A percentile compares a stretch with the other conserved stretches of the same genome.
These are phyloP conservation scores for Corylus avellana DNA, from an alignment of 306 rosid species.

Conservation along the genomic window DNA sequence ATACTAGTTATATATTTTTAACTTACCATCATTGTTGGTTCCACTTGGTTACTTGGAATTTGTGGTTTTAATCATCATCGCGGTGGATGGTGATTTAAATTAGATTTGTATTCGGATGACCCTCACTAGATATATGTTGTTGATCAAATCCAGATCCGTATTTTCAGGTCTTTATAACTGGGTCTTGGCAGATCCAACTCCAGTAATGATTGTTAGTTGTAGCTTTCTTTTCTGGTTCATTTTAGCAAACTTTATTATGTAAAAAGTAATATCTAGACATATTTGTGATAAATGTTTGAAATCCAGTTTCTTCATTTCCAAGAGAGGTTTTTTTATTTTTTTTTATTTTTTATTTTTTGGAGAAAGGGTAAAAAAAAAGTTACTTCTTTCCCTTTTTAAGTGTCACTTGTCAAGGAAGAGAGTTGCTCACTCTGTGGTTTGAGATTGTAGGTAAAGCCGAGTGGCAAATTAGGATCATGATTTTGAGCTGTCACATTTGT, in stretches of 20 bases:
- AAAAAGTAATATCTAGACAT: background rate
- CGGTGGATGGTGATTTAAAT: background rate
- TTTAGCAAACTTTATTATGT: too few relatives aligned
- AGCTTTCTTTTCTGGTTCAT: background rate
- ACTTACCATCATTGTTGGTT: background rate
- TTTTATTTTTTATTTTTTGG: too few relatives aligned
- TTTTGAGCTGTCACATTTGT: background rate
- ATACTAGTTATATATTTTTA: background rate
- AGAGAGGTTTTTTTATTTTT: background rate
- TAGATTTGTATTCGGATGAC: background rate
- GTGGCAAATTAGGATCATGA: background rate
- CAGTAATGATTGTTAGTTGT: background rate
- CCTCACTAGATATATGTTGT: background rate
- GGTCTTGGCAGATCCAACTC: background rate
- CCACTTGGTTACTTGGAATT: conserved; percentile 18
- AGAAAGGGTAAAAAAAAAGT: background rate
- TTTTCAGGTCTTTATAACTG: background rate
- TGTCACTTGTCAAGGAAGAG: background rate
- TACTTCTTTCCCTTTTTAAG: background rate
- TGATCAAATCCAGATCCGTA: background rate
- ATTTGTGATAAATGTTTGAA: background rate
- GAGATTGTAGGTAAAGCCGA: background rate
- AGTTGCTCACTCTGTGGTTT: background rate
- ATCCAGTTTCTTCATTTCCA: background rate
- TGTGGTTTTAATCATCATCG: conserved; percentile 1